A percentile compares a stretch with the other conserved stretches of the same genome.
phyloP scores from a whole-genome alignment of 108 stramenopile genomes.

The Mediolabrus comicus region DNA sequence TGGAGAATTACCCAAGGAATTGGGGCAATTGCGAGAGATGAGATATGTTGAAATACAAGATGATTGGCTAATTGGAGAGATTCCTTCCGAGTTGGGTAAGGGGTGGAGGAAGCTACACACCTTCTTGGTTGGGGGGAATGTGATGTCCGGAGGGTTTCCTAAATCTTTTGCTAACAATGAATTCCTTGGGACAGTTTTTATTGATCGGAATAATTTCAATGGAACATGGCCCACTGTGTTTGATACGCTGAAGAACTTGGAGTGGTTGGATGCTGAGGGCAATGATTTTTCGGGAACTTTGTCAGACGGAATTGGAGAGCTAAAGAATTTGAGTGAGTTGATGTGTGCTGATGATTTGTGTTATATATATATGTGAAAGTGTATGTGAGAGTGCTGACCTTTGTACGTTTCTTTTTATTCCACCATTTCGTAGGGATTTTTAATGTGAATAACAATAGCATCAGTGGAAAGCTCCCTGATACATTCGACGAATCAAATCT shows the following conservation, averaged over 20 bases:
- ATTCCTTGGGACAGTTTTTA: conserved; percentile 37
- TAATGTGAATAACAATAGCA: conserved; percentile 30
- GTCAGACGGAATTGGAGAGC: conserved; percentile 17
- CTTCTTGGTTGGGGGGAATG: conserved; percentile 23
- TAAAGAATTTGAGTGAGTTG: conserved; percentile 34
- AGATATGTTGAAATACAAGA: conserved; percentile 26
- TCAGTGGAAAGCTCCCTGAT: conserved; percentile 31
- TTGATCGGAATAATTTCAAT: conserved; percentile 31
- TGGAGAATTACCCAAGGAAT: conserved; percentile 32
- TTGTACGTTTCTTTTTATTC: neutral
- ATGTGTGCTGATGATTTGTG: neutral
- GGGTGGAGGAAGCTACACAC: conserved; percentile 33
- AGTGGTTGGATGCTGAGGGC: conserved; percentile 38
- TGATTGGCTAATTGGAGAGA: conserved; percentile 20
- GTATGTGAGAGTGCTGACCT: neutral
- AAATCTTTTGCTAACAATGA: conserved; percentile 13
- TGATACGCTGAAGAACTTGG: conserved; percentile 36
- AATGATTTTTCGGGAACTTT: conserved; percentile 28
- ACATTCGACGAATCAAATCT: conserved; percentile 25
- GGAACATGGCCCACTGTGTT: conserved; percentile 39
- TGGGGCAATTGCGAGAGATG: conserved; percentile 34
- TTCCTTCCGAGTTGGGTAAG: conserved; percentile 17
- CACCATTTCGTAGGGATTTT: conserved; percentile 11
- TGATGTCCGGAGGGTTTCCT: conserved; percentile 21
- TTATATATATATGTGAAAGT: neutral